phyloP scores from a whole-genome alignment of 2,329 filamentous ascomycete genomes.

The Dendryphion nanum region DNA sequence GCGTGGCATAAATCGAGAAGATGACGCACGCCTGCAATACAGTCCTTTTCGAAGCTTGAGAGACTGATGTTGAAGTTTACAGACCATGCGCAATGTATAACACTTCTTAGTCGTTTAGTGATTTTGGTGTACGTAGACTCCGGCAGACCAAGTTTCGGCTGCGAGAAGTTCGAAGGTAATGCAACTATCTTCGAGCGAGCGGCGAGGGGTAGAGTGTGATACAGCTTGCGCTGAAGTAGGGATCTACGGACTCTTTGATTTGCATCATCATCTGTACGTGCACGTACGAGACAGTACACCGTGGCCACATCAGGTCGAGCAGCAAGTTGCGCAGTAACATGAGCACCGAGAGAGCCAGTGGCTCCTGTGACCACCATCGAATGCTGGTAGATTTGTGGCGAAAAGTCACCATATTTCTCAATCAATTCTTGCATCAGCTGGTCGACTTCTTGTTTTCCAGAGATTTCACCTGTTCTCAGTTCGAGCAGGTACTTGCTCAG shows the following conservation, averaged over 20 bases:
- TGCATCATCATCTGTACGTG: constrained; percentile 34
- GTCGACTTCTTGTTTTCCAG: constrained; percentile 34
- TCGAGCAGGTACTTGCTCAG: constrained; percentile 48
- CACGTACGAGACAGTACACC: constrained; percentile 56
- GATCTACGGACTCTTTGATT: constrained; percentile 36
- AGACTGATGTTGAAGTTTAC: constrained; percentile 58
- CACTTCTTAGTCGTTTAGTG: constrained; percentile 30
- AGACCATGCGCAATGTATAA: constrained; percentile 55
- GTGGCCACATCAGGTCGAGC: constrained; percentile 27
- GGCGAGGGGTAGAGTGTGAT: constrained; percentile 23
- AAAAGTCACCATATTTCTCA: constrained; percentile 43
- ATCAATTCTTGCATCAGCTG: constrained; percentile 48
- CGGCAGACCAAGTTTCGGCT: constrained; percentile 41
- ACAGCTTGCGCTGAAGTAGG: constrained; percentile 38
- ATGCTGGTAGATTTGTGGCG: neutral
- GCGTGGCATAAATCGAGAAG: constrained; percentile 42
- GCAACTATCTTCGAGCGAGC: constrained; percentile 30
- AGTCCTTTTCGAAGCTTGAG: constrained; percentile 49
- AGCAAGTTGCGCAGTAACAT: constrained; percentile 48
- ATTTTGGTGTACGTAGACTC: constrained; percentile 13
- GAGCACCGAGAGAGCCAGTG: constrained; percentile 65
- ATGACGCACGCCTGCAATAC: constrained; percentile 46
- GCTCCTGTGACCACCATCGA: constrained; percentile 52
- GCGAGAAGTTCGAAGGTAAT: constrained; percentile 41
- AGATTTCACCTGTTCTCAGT: constrained; percentile 39